Evolutionary conservation across 176 grass and related monocot genomes (phyloP), one percentile per base, ranked within the genome.

Genomic region (Carex kokanica): DNA sequence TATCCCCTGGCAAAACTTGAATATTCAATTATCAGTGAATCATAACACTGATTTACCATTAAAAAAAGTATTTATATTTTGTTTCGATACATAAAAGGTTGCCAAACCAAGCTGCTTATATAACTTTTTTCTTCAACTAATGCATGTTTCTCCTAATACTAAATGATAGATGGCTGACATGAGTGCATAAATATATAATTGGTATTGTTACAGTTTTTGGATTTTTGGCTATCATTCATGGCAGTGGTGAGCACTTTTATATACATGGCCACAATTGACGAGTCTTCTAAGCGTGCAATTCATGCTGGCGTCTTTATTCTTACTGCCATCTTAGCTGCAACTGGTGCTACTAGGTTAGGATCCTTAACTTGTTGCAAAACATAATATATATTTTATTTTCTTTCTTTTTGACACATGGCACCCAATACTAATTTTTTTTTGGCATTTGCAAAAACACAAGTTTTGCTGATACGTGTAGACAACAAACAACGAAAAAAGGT

Each of bases 151-250:
- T 55, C 12, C 13, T 31, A 77, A 55, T 75, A 75, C 45, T 7
- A 20, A 54, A 3, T 29, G 13, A 75, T 55, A 77, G 73, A 54
- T 17, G 45, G 10, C 45, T 49, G n/a, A 69, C 8, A 81, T 55
- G 31, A 66, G 8, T 78, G 2, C 32, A 63, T 86, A 66, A 87
- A 62, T 31, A 81, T 69, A 2, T 31, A 24, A 47, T 64, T 85
- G 23, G 4, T 80, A 45, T 86, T 77, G 51, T 31, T 87, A 53
- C 87, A 98, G 91, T 95, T 98, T 93, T 79, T 98, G 67, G 95
- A 95, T 69, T 98, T 98, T 78, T 98, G 96, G 92, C 93, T 98
- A 87, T 93, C 96, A 36, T 98, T 98, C 78, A 98, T 98, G 96
- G 96, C 96, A 88, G 96, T 98, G 16, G 80, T 91, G 53, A 90